phyloP scores from a whole-genome alignment of 768 basidiomycete species.

The Suillus cothurnatus region DNA sequence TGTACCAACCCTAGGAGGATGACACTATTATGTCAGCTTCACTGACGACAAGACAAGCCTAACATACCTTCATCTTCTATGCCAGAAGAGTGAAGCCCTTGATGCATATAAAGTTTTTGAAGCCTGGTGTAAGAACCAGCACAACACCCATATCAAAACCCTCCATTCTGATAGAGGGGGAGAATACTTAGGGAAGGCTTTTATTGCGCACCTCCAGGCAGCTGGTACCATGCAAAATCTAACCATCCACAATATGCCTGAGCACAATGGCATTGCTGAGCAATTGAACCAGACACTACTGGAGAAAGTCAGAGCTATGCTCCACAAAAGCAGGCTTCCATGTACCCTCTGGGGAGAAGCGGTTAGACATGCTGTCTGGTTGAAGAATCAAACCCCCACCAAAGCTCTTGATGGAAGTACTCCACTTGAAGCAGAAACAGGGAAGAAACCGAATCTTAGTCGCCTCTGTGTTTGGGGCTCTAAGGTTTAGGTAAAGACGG shows the following conservation, averaged over 20 bases:
- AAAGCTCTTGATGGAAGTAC: not conserved
- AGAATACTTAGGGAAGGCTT: conserved; percentile 24
- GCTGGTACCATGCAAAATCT: conserved; percentile 22
- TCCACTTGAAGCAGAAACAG: no score
- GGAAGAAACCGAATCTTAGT: no score
- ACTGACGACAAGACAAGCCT: no score
- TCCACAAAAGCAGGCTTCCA: conserved; percentile 20
- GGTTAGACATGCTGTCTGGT: conserved; percentile 17
- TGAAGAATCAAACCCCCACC: conserved; percentile 14
- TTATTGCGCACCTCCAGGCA: conserved; percentile 20
- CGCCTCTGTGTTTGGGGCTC: no score
- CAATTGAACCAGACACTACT: conserved; percentile 28
- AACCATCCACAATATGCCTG: conserved; percentile 30
- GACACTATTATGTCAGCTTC: no score
- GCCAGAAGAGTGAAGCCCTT: no score
- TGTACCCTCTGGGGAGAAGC: conserved; percentile 35
- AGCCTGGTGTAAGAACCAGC: no score
- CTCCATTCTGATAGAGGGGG: conserved; percentile 25
- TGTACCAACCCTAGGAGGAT: no score
- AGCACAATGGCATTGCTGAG: conserved; percentile 42
- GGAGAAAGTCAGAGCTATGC: conserved; percentile 28
- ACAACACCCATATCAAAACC: not conserved
- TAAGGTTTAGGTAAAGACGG: no score
- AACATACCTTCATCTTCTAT: no score
- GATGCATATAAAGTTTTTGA: no score